A percentile compares a stretch with the other conserved stretches of the same genome.
Conservation (phyloP, 768 basidiomycete genomes). For the Trametes cubensis region DNA sequence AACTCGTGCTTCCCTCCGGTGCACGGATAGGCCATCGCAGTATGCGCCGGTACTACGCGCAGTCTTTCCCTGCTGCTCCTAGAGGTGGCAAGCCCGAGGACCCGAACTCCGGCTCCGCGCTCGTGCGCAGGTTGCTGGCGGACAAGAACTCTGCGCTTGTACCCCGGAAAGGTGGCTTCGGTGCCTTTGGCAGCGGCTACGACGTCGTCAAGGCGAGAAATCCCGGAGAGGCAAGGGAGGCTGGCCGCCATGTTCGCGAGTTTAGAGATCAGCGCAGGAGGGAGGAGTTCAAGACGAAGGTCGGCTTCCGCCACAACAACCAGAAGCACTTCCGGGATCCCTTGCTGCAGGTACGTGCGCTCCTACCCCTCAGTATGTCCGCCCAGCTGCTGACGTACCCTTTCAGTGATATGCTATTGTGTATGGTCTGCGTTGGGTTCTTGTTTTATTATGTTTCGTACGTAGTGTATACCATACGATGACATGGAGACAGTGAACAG, state of each 20-base stretch:
- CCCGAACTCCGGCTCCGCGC: conserved; percentile 71
- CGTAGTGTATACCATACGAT: conserved; percentile 24
- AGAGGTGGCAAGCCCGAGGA: conserved; percentile 52
- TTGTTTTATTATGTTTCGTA: conserved; percentile 18
- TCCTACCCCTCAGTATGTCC: background rate
- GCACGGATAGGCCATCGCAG: conserved; percentile 90
- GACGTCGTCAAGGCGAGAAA: conserved; percentile 90
- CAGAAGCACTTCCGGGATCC: conserved; percentile 91
- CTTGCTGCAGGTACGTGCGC: conserved; percentile 49
- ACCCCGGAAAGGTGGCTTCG: conserved; percentile 82
- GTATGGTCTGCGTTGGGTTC: background rate
- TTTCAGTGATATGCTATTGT: conserved; percentile 21
- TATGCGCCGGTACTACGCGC: conserved; percentile 84
- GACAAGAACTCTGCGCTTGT: conserved; percentile 88
- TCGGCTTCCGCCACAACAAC: conserved; percentile 77
- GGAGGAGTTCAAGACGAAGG: conserved; percentile 83
- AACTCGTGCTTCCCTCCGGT: conserved; percentile 93
- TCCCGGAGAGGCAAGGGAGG: conserved; percentile 92
- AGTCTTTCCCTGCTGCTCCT: conserved; percentile 61
- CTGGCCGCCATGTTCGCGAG: conserved; percentile 82
- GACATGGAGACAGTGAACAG: conserved; percentile 1
- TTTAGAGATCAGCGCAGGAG: conserved; percentile 78
- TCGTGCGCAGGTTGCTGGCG: conserved; percentile 74
- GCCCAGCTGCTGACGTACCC: conserved; percentile 3
- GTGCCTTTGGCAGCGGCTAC: conserved; percentile 80